Base-by-base conservation (phyloP, 495 filamentous ascomycete genomes). In the Xylaria curta region DNA sequence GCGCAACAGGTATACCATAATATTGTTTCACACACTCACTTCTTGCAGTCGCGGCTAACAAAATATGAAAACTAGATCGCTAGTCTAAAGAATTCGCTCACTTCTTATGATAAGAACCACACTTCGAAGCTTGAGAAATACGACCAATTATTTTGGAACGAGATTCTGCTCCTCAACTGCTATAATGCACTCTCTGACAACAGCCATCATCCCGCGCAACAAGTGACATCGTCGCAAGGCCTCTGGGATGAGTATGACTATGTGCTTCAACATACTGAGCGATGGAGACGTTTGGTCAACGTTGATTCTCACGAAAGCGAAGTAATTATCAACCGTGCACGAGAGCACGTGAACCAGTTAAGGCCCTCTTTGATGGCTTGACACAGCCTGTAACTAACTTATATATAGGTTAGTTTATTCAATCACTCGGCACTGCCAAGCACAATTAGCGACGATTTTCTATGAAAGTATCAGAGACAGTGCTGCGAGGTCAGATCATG, bases 361-460 rank as follows among this genome's bases (percentile, higher is more conserved):
- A 70, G 74, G 49, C n/a, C 33, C 26, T 46, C 28, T 61, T 63
- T 13, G 1, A 42, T 21, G 15, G 21, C 19, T 10, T 56, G 5
- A 12, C 15, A 42, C 17, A 31, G 9, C 15, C 15, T 19, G 28
- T 21, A 59, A 44, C 72, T 79, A 54, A 79, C 70, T 15, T 46
- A 38, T 21, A 10, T 4, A n/a, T 46, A 79, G 77, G 51, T 66
- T 76, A 38, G 75, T 79, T n/a, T 53, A 76, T 15, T 72, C 74
- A 15, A 66, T 79, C 24, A 76, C 77, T 13, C 74, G 70, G 6
- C 76, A 73, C 44, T 79, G 77, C 47, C 73, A 76, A 19, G 70
- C 72, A 19, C 75, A 76, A 47, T 66, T 78, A 46, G 77, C 75
- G n/a, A 74, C 58, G 0, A 72, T 74, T 47, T 77, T 77, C 26